Evolutionary conservation across 2,329 filamentous ascomycete genomes (phyloP).

Genomic region (Teratosphaeria gauchensis): DNA sequence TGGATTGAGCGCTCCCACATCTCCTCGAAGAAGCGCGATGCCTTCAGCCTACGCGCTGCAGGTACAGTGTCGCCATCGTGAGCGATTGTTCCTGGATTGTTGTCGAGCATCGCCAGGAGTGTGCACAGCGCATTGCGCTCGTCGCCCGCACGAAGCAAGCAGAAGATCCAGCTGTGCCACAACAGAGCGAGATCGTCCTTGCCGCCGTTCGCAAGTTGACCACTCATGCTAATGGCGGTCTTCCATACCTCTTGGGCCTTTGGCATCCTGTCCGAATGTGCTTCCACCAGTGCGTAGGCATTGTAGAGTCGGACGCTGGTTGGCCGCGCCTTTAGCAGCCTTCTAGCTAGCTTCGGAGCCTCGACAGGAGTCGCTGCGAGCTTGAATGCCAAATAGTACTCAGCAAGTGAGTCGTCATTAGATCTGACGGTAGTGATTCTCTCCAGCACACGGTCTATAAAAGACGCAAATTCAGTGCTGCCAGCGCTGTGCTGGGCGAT

Average conservation of each 20-base stretch:
- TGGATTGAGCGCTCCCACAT: slow-evolving; percentile 49
- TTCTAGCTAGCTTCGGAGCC: slow-evolving; percentile 62
- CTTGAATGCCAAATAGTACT: slow-evolving; percentile 63
- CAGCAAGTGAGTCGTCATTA: slow-evolving; percentile 47
- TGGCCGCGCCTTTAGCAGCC: slow-evolving; percentile 58
- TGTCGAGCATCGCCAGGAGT: slow-evolving; percentile 24
- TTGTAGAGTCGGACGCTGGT: slow-evolving; percentile 63
- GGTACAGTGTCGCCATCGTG: neutral
- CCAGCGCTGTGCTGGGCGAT: neutral
- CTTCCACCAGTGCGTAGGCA: slow-evolving; percentile 66
- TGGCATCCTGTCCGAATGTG: slow-evolving; percentile 45
- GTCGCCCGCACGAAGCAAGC: slow-evolving; percentile 45
- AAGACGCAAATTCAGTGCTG: neutral
- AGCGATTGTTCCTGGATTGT: neutral
- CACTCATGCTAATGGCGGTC: slow-evolving; percentile 54
- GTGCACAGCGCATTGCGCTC: slow-evolving; percentile 24
- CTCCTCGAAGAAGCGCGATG: slow-evolving; percentile 44
- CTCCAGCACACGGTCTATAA: slow-evolving; percentile 44
- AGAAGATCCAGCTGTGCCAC: slow-evolving; percentile 58
- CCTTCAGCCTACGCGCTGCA: slow-evolving; percentile 38
- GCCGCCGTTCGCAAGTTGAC: slow-evolving; percentile 28
- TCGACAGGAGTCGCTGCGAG: slow-evolving; percentile 41
- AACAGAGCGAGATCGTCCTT: slow-evolving; percentile 36
- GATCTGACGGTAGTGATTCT: slow-evolving; percentile 42
- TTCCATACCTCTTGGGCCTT: slow-evolving; percentile 56